Conservation (phyloP, 2,329 filamentous ascomycete genomes). For the Ascochyta clinopodiicola region DNA sequence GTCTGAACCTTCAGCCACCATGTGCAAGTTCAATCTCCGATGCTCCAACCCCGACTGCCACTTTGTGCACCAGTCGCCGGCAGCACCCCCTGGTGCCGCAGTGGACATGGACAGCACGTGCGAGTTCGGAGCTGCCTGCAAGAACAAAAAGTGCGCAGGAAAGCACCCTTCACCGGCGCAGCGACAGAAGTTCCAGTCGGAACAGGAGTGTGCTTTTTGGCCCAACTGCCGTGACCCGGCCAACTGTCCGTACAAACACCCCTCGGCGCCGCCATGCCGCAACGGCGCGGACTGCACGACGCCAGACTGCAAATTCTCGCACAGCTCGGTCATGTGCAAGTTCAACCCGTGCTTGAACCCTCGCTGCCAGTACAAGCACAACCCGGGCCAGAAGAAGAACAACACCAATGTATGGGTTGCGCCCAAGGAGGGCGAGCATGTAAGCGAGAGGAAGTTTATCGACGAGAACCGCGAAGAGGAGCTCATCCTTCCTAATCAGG, state of each 20-base stretch:
- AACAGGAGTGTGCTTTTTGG: slow-evolving; percentile 89
- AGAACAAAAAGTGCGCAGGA: slow-evolving; percentile 91
- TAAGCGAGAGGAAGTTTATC: slow-evolving; percentile 89
- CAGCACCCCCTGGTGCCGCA: slow-evolving; percentile 76
- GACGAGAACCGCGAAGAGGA: slow-evolving; percentile 73
- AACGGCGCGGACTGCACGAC: slow-evolving; percentile 89
- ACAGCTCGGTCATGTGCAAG: slow-evolving; percentile 83
- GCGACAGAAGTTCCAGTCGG: slow-evolving; percentile 76
- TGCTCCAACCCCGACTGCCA: slow-evolving; percentile 91
- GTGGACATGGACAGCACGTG: slow-evolving; percentile 84
- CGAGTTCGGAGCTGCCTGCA: slow-evolving; percentile 87
- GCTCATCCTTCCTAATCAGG: slow-evolving; percentile 68
- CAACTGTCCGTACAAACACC: slow-evolving; percentile 87
- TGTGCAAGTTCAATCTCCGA: slow-evolving; percentile 88
- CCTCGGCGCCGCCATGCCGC: slow-evolving; percentile 82
- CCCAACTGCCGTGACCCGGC: slow-evolving; percentile 85
- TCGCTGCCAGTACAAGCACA: slow-evolving; percentile 87
- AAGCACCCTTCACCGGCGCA: slow-evolving; percentile 91
- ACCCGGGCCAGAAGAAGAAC: slow-evolving; percentile 78
- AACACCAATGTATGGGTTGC: slow-evolving; percentile 90
- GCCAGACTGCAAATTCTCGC: slow-evolving; percentile 86
- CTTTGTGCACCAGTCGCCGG: slow-evolving; percentile 93
- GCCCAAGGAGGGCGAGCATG: slow-evolving; percentile 61
- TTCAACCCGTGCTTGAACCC: slow-evolving; percentile 91
- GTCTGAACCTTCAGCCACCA: slow-evolving; percentile 65